Evolutionary conservation across 2,329 filamentous ascomycete species (phyloP).

Genomic region (Pseudogymnoascus sp.): DNA sequence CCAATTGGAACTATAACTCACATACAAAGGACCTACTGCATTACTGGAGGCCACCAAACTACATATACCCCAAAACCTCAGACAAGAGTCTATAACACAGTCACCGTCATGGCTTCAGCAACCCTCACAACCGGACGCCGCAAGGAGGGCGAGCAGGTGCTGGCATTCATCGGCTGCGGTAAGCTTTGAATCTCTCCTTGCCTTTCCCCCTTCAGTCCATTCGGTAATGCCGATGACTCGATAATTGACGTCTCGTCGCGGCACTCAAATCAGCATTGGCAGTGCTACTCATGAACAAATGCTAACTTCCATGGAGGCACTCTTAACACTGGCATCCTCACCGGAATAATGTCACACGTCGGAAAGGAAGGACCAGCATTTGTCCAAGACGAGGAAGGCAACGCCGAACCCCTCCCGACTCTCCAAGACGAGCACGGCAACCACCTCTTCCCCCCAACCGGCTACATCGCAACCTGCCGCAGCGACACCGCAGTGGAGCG

Average conservation of each 20-base stretch:
- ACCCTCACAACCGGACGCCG: neutral
- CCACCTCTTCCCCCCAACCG: neutral
- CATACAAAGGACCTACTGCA: neutral
- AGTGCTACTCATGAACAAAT: neutral
- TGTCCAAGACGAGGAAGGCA: neutral
- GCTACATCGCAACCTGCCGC: conserved; percentile 1
- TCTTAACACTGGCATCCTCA: neutral
- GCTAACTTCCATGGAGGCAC: neutral
- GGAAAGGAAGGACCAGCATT: neutral
- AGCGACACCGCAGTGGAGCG: neutral
- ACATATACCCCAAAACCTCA: neutral
- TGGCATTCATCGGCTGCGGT: neutral
- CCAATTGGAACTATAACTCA: neutral
- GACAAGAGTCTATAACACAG: neutral
- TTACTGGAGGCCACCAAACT: neutral
- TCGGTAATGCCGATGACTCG: neutral
- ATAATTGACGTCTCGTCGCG: neutral
- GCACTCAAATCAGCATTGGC: neutral
- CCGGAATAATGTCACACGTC: neutral
- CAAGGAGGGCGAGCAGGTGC: neutral
- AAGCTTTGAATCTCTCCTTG: neutral
- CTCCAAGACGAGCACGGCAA: neutral
- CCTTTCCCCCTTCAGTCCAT: neutral
- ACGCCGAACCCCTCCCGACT: neutral
- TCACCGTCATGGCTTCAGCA: neutral